Percentiles rank a stretch among this genome's conserved stretches.
These are phyloP conservation scores for Leccinum ochraceum DNA, from an alignment of 768 basidiomycete genomes.

Conservation along the genomic window DNA sequence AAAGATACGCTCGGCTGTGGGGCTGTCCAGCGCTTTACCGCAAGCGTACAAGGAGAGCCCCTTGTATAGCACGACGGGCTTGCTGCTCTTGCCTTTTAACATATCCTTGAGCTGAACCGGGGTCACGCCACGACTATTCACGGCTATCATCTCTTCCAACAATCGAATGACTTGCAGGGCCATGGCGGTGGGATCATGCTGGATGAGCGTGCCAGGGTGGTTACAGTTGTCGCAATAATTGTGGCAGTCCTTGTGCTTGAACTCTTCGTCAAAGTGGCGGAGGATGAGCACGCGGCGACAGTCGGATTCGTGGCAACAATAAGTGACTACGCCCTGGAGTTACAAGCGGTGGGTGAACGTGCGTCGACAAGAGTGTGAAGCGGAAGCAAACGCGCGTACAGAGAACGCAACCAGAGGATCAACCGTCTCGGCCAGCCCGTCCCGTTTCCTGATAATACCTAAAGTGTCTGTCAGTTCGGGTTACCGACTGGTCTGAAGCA, in stretches of 20 bases:
- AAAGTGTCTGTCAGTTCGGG: conserved; percentile 5
- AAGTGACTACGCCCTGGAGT: conserved; percentile 68
- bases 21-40: conserved; percentile 48
- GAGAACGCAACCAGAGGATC: conserved; percentile 80
- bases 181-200: conserved; percentile 59
- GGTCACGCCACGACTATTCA: conserved; percentile 39
- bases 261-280: conserved; percentile 83
- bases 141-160: conserved; percentile 45
- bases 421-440: conserved; percentile 92
- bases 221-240: conserved; percentile 84
- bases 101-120: conserved; percentile 40
- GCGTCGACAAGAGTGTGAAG: conserved; percentile 1
- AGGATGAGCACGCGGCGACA: conserved; percentile 90
- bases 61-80: conserved; percentile 44
- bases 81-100: conserved; percentile 64
- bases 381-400: conserved; percentile 52
- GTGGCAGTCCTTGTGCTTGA: conserved; percentile 65
- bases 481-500: background rate
- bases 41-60: conserved; percentile 55
- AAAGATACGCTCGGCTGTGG: conserved; percentile 67
- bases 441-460: conserved; percentile 97
- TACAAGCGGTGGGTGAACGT: conserved; percentile 17
- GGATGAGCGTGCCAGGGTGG: conserved; percentile 43
- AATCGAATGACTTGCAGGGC: conserved; percentile 59
- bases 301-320: conserved; percentile 76